phyloP scores from a whole-genome alignment of 805 yeast species.

The Yarrowia bubula region DNA sequence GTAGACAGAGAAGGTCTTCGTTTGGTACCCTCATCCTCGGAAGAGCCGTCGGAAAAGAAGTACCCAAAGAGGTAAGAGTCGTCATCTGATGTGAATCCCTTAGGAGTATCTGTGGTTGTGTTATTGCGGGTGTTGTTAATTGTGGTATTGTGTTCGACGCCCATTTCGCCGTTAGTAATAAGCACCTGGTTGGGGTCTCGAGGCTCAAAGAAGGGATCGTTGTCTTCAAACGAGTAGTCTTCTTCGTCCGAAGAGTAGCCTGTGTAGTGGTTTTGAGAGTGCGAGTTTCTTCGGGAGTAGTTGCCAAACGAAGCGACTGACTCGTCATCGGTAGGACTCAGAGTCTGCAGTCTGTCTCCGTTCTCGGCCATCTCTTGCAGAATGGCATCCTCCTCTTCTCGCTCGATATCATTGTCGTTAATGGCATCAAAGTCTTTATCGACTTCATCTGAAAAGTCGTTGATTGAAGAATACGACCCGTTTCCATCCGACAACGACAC shows the following conservation, averaged over 20 bases:
- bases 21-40: conserved; percentile 4
- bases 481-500: conserved; percentile 17
- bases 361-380: conserved; percentile 16
- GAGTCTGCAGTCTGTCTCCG: conserved; percentile 8
- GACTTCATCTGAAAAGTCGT: conserved; percentile 36
- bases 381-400: conserved; percentile 26
- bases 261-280: conserved; percentile 20
- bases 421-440: conserved; percentile 31
- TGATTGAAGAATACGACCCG: conserved; percentile 29
- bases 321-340: conserved; percentile 10
- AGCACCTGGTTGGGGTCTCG: conserved; percentile 27
- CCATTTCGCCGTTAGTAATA: conserved; percentile 26
- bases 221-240: conserved; percentile 22
- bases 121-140: conserved; percentile 13
- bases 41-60: conserved; percentile 23
- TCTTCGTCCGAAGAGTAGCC: conserved; percentile 25
- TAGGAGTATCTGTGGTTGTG: not conserved
- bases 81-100: conserved; percentile 12
- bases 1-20: not conserved
- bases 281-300: conserved; percentile 16
- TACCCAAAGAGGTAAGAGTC: conserved; percentile 23
- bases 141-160: conserved; percentile 3
- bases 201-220: conserved; percentile 26
- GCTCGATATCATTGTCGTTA: conserved; percentile 38
- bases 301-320: conserved; percentile 17